Percentiles rank a stretch among this genome's conserved stretches.
These are phyloP conservation scores for Adansonia rubrostipa DNA, from an alignment of 441 rosid species.

Conservation along the genomic window DNA sequence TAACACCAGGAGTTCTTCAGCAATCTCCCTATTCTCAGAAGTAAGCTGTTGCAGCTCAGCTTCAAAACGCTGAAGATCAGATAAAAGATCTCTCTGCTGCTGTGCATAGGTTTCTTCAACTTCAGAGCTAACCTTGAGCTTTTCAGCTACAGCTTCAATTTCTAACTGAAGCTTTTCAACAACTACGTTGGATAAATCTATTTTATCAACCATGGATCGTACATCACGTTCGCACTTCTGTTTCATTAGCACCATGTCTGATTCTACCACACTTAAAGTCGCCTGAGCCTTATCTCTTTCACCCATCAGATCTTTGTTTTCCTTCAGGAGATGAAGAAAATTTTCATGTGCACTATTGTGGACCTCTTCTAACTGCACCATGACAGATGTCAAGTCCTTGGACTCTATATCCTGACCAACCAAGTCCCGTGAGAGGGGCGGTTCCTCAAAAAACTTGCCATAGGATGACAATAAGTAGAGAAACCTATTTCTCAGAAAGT, in stretches of 20 bases:
- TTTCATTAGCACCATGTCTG: conserved; percentile 58
- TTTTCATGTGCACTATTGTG: conserved; percentile 60
- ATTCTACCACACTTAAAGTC: conserved; percentile 48
- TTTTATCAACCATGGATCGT: conserved; percentile 48
- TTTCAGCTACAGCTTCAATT: conserved; percentile 61
- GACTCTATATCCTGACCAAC: conserved; percentile 48
- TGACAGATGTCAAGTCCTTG: conserved; percentile 42
- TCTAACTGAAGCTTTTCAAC: conserved; percentile 69
- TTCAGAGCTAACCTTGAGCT: conserved; percentile 57
- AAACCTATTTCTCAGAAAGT: conserved; percentile 51
- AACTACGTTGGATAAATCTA: conserved; percentile 52
- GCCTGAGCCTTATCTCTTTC: conserved; percentile 58
- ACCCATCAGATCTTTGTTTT: conserved; percentile 54
- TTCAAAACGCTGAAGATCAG: conserved; percentile 64
- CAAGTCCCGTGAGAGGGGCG: conserved; percentile 42
- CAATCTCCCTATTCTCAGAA: conserved; percentile 58
- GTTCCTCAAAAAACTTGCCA: conserved; percentile 42
- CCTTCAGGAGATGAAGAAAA: conserved; percentile 53
- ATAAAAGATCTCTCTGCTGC: conserved; percentile 53
- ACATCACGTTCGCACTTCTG: conserved; percentile 58
- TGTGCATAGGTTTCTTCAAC: conserved; percentile 57
- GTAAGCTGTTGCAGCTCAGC: conserved; percentile 60
- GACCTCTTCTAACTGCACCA: conserved; percentile 58
- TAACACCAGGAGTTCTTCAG: conserved; percentile 59
- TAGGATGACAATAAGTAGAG: conserved; percentile 44